Percentiles rank a stretch among this genome's conserved stretches.
phyloP scores from a whole-genome alignment of 108 stramenopile genomes.

The Pseudonitzschia delicatissima region DNA sequence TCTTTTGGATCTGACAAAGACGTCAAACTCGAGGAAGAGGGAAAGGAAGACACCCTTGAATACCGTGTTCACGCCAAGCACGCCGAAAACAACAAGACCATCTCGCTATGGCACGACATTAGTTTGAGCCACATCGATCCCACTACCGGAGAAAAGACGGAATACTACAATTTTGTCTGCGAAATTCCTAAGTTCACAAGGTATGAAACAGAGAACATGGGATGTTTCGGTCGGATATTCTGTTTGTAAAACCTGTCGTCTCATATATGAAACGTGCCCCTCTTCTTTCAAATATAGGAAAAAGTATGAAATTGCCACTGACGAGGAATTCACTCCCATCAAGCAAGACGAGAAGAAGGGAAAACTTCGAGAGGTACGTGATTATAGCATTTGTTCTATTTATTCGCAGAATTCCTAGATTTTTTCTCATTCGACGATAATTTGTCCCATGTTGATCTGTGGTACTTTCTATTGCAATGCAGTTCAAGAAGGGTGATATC shows the following conservation, averaged over 20 bases:
- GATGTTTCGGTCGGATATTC: constrained; percentile 8
- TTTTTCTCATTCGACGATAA: neutral
- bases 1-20: constrained; percentile 54
- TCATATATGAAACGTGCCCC: neutral
- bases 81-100: constrained; percentile 40
- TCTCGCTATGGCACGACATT: constrained; percentile 92
- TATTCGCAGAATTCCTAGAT: neutral
- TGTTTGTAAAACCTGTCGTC: too few species aligned
- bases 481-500: constrained; percentile 92
- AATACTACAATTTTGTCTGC: constrained; percentile 90
- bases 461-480: neutral
- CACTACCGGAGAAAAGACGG: constrained; percentile 60
- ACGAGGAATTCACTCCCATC: constrained; percentile 94
- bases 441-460: neutral
- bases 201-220: constrained; percentile 32
- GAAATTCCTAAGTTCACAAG: constrained; percentile 97
- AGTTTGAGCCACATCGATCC: constrained; percentile 71
- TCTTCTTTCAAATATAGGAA: constrained; percentile 43
- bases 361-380: constrained; percentile 80
- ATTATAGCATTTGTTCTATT: neutral
- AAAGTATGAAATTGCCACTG: constrained; percentile 95
- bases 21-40: constrained; percentile 48
- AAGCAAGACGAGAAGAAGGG: constrained; percentile 97
- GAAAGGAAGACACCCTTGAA: constrained; percentile 71
- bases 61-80: constrained; percentile 79